Evolutionary conservation across 257 asterid genomes (phyloP).

Genomic region (Nicotiana attenuata): DNA sequence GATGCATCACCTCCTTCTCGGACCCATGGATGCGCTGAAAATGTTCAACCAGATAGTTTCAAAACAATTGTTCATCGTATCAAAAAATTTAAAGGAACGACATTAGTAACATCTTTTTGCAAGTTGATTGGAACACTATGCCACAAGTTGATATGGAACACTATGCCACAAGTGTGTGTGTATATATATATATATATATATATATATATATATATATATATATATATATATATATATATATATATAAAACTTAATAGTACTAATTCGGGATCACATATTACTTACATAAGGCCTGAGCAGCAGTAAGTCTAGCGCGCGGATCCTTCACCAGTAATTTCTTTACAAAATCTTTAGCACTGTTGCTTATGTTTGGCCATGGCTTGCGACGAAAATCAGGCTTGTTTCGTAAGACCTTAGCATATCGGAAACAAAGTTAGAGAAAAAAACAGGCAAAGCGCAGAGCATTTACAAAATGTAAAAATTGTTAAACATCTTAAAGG

Average conservation of each 20-base stretch:
- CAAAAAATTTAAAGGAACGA: neutral
- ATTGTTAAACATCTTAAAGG: neutral
- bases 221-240: no score
- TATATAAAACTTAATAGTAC: neutral
- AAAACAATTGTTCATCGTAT: neutral
- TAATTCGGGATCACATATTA: neutral
- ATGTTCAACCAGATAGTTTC: neutral
- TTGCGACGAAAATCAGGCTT: constrained; percentile 96
- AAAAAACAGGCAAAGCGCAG: neutral
- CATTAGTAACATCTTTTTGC: neutral
- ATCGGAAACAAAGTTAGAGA: neutral
- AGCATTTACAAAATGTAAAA: neutral
- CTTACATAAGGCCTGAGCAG: constrained; percentile 98
- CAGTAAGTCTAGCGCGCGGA: constrained; percentile 96
- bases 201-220: neutral
- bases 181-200: neutral
- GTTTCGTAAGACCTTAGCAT: constrained; percentile 65
- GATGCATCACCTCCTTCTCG: constrained; percentile 89
- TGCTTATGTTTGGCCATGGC: constrained; percentile 94
- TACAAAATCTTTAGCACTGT: constrained; percentile 91
- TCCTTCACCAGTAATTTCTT: constrained; percentile 84
- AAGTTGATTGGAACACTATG: neutral
- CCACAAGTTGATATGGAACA: no score
- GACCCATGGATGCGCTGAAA: constrained; percentile 82
- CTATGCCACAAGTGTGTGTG: no score